phyloP scores from a whole-genome alignment of 2,329 filamentous ascomycete species.

The Sordariomycetes sp. region DNA sequence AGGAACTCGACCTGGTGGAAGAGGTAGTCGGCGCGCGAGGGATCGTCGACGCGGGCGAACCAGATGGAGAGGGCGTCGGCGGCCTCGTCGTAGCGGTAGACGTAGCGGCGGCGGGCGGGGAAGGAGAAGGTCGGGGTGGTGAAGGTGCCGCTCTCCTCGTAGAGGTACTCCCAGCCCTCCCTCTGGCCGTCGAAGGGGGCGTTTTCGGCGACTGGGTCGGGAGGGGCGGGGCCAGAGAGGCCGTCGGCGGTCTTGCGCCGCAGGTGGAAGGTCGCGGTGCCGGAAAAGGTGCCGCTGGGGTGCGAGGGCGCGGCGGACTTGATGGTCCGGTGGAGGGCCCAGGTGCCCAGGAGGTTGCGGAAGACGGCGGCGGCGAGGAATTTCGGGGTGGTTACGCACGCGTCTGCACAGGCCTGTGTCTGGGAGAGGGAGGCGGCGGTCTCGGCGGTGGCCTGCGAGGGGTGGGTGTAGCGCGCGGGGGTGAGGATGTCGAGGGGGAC shows the following conservation, averaged over 20 bases:
- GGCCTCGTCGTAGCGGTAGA: slow-evolving; percentile 58
- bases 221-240: slow-evolving; percentile 18
- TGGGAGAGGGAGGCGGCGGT: slow-evolving; percentile 31
- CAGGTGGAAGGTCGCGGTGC: slow-evolving; percentile 54
- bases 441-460: slow-evolving; percentile 24
- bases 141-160: slow-evolving; percentile 58
- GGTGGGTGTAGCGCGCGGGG: slow-evolving; percentile 40
- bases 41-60: slow-evolving; percentile 59
- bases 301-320: slow-evolving; percentile 42
- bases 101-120: slow-evolving; percentile 53
- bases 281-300: slow-evolving; percentile 54
- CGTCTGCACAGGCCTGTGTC: slow-evolving; percentile 29
- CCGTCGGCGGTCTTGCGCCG: slow-evolving; percentile 47
- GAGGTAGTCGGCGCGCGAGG: slow-evolving; percentile 55
- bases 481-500: slow-evolving; percentile 36
- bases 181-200: slow-evolving; percentile 14
- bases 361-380: slow-evolving; percentile 61
- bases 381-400: slow-evolving; percentile 27
- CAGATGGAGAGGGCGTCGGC: slow-evolving; percentile 57
- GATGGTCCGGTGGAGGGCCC: slow-evolving; percentile 51
- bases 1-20: slow-evolving; percentile 65
- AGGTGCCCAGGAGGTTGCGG: slow-evolving; percentile 57
- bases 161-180: slow-evolving; percentile 50
- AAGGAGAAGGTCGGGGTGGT: slow-evolving; percentile 44
- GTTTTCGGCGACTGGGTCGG: neutral